Evolutionary conservation across 2,329 filamentous ascomycete genomes (phyloP), one percentile per base, ranked within the genome.

Genomic region (Venturia effusa): DNA sequence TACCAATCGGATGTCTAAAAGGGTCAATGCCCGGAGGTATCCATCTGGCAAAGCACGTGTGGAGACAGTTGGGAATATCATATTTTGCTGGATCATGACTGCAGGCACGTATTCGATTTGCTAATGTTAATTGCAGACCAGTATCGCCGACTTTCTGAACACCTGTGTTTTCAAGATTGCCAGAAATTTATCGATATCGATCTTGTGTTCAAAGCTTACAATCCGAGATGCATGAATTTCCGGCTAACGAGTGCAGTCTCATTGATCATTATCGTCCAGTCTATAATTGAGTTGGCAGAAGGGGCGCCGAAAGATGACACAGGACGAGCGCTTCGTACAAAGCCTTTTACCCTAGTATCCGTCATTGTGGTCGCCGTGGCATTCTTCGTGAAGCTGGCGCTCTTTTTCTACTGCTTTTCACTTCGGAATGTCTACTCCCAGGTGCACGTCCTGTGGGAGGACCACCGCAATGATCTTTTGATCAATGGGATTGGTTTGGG

Each of bases 21-120:
- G 85, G 62, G 93, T 97, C 45, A 92, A 99, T 70, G 84, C 89
- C 1, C 84, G 87, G 61, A 88, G 89, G 59, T 99, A 96, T 72
- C 93, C 93, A 0, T 92, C 89, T 0, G 93, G 93, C 67, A 97
- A 96, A 74, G 92, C 92, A 5, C 88, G 94, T 37, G 89, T 99
- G 67, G 93, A 97, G 76, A 97, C 92, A 0, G 90, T 92, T 0
- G 94, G 94, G 62, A 99, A 97, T 72, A 97, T 97, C 68, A 86
- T 88, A 66, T 99, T 99, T 76, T 96, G 92, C 76, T 96, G 96
- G 75, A 81, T 99, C 69, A 97, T 99, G 94, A 92, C 87, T 24
- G 81, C 45, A 27, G 40, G 40, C n/a, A n/a, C 15, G 40, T 43
- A 43, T 4, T 40, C n/a, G 27, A 13, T 54, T 37, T 22, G 24